Base-by-base conservation (phyloP, 345 rosid genomes). In the Sonneratia alba region DNA sequence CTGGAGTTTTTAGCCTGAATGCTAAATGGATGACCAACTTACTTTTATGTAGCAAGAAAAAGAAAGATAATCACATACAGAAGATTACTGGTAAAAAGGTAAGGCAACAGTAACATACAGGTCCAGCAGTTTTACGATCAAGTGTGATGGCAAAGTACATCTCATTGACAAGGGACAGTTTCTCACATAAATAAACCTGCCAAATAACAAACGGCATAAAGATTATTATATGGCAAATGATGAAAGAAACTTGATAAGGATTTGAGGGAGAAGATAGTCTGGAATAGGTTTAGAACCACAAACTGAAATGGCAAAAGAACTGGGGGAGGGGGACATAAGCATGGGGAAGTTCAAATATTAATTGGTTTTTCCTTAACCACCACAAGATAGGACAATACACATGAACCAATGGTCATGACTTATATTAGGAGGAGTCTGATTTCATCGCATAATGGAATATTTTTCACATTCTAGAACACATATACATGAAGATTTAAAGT, bases 121-220 rank as follows among this genome's bases (percentile, higher is more conserved):
- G 99, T 55, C 98, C 98, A 82, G 98, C 94, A 82, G 96, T 82
- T 72, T 81, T 85, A 72, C 98, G 94, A 85, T 96, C 99, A 48
- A 96, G 87, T 75, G 92, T 90, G 68, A 96, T 92, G 79, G 98
- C 96, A 68, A 96, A 92, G 87, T 96, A 96, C 98, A 92, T 96
- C 94, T 96, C 99, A 75, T 96, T 92, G 79, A 88, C 85, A 40
- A 96, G 94, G 21, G 97, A 91, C 76, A 96, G 67, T 83, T 96
- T 96, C 76, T 96, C 84, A 77, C 98, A 92, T 77, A 96, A 76
- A 83, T 92, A 96, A 77, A 96, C 97, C 99, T 96, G 95, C 12
- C 74, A 64, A 59, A 72, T 24, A 22, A 68, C n/a, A 12, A 36
- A 32, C 36, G 10, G 21, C 22, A 53, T 27, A 73, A 64, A 37